Percentiles rank a stretch among this genome's conserved stretches.
These are phyloP conservation scores for Betula pendula DNA, from an alignment of 306 rosid species.

Conservation along the genomic window DNA sequence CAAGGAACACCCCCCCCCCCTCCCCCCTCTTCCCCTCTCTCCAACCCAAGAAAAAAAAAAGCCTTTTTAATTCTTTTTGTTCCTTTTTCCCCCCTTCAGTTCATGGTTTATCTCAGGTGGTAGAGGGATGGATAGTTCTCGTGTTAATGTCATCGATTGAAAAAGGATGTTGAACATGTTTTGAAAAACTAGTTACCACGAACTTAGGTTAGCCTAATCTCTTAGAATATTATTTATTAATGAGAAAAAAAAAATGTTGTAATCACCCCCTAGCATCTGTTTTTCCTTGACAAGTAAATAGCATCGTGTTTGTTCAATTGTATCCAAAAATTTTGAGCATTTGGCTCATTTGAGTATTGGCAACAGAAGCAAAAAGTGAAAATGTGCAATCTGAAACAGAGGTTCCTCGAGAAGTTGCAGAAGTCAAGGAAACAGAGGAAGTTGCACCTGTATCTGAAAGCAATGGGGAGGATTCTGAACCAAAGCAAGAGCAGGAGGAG, in stretches of 20 bases:
- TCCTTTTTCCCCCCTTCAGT: background rate
- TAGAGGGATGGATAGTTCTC: background rate
- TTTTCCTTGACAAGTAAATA: background rate
- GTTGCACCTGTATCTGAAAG: conserved; percentile 45
- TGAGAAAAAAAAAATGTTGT: background rate
- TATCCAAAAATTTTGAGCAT: conserved; percentile 19
- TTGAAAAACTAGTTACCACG: background rate
- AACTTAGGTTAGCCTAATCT: background rate
- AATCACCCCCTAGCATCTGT: background rate
- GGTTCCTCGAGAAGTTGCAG: conserved; percentile 58
- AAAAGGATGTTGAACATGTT: background rate
- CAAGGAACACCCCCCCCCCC: too few species aligned
- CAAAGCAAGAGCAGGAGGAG: conserved; percentile 56
- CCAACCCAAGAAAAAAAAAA: too few species aligned
- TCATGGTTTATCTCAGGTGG: background rate
- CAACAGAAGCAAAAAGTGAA: conserved; percentile 59
- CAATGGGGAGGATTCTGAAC: conserved; percentile 48
- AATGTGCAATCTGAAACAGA: conserved; percentile 52
- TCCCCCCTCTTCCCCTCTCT: too few species aligned
- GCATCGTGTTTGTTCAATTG: conserved; percentile 1
- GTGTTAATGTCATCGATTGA: background rate
- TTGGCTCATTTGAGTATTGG: conserved; percentile 33
- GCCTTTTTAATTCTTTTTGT: too few species aligned
- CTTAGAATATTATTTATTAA: background rate
- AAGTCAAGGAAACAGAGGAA: conserved; percentile 60